Evolutionary conservation across 164 flowering plant genomes (phyloP).

Genomic region (Stephania yunnanensis): DNA sequence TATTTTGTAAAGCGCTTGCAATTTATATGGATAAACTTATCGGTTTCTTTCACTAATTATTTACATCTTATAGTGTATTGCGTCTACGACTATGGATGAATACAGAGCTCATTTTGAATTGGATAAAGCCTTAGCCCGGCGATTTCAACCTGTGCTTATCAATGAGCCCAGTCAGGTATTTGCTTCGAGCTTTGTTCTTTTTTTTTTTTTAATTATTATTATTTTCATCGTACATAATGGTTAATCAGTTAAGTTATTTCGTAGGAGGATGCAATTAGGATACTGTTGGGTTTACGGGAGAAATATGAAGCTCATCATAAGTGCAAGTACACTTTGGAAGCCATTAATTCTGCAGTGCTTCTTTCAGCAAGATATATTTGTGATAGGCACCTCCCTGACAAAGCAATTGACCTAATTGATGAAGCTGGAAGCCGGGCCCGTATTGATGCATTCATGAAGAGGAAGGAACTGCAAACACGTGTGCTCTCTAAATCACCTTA

Average conservation of each 20-base stretch:
- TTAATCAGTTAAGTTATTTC: conserved; percentile 8
- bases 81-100: conserved; percentile 73
- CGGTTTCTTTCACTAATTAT: conserved; percentile 5
- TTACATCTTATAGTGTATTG: conserved; percentile 58
- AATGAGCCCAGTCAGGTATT: conserved; percentile 76
- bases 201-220: background rate
- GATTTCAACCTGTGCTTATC: conserved; percentile 76
- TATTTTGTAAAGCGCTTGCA: too few relatives aligned
- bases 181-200: background rate
- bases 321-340: conserved; percentile 65
- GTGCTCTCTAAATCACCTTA: conserved; percentile 61
- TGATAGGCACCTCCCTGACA: conserved; percentile 85
- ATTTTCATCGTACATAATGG: background rate
- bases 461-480: conserved; percentile 42
- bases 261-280: conserved; percentile 74
- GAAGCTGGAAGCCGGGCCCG: conserved; percentile 92
- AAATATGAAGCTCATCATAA: conserved; percentile 76
- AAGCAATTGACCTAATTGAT: conserved; percentile 92
- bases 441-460: conserved; percentile 55
- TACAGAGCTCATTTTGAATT: conserved; percentile 64
- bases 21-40: background rate
- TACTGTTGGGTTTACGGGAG: conserved; percentile 69
- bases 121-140: conserved; percentile 77
- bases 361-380: conserved; percentile 74
- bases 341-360: conserved; percentile 73